phyloP scores from a whole-genome alignment of 441 rosid species.

The Adansonia grandidieri region DNA sequence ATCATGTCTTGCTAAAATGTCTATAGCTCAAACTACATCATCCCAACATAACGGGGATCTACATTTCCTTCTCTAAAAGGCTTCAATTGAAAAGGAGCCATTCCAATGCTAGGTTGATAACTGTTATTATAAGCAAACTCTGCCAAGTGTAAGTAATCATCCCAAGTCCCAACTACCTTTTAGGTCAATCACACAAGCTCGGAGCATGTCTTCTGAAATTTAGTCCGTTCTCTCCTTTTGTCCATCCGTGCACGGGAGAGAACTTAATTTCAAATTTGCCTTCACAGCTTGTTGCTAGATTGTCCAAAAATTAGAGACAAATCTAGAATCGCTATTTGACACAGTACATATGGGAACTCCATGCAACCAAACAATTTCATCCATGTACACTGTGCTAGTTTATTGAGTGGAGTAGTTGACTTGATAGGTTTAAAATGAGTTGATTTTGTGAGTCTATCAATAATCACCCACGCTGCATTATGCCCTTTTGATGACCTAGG shows the following conservation, averaged over 20 bases:
- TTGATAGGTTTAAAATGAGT: no score
- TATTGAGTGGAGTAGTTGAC: no score
- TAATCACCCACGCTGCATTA: no score
- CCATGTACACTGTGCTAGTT: no score
- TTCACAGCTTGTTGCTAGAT: background rate
- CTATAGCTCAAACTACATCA: background rate
- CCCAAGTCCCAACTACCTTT: background rate
- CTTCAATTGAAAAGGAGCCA: background rate
- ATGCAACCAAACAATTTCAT: no score
- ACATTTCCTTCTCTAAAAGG: background rate
- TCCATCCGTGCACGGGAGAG: background rate
- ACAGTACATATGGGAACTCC: no score
- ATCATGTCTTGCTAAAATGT: background rate
- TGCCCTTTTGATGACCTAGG: no score
- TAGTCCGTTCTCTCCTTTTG: background rate
- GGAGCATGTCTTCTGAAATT: background rate
- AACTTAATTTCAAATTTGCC: background rate
- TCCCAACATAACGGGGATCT: background rate
- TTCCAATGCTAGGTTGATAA: background rate
- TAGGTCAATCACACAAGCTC: background rate
- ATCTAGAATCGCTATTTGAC: no score
- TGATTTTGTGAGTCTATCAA: no score
- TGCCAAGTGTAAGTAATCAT: background rate
- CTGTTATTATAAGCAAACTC: conserved; percentile 1
- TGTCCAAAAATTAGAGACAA: no score